Evolutionary conservation across 179 eudicot species (phyloP).

Genomic region (Nepenthes alata): DNA sequence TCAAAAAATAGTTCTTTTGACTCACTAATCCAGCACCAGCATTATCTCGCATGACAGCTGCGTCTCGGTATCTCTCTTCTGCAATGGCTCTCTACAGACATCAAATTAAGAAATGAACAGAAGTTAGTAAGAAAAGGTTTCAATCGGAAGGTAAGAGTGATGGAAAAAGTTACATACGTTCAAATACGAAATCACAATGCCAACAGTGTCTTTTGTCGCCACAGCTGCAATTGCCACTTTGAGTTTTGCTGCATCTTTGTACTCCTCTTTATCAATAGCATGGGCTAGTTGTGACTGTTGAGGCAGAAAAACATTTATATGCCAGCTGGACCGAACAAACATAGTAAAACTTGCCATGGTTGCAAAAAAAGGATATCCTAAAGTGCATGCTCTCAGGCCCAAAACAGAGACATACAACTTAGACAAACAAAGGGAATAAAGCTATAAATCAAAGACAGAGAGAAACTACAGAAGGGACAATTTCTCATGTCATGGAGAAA

Average conservation of each 20-base stretch:
- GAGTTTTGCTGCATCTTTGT: conserved; percentile 78
- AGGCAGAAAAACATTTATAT: not conserved
- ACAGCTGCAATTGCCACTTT: conserved; percentile 95
- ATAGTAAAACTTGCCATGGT: too few relatives aligned
- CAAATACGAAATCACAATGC: conserved; percentile 70
- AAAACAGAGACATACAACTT: too few relatives aligned
- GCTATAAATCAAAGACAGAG: not conserved
- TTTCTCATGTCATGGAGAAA: too few relatives aligned
- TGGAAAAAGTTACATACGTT: conserved; percentile 30
- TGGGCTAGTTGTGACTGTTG: conserved; percentile 55
- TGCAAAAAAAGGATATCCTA: conserved; percentile 4
- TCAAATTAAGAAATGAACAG: conserved; percentile 1
- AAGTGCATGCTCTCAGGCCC: too few relatives aligned
- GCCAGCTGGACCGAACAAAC: not conserved
- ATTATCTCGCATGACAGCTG: conserved; percentile 70
- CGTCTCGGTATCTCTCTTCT: conserved; percentile 83
- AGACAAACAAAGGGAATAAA: not conserved
- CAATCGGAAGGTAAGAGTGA: conserved; percentile 1
- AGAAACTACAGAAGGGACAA: too few relatives aligned
- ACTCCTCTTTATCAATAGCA: conserved; percentile 71
- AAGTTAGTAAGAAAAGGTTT: conserved; percentile 6
- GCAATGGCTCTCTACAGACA: conserved; percentile 55
- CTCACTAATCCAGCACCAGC: conserved; percentile 96
- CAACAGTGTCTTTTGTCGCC: conserved; percentile 71
- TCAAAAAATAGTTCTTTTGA: conserved; percentile 5